Base-by-base conservation (phyloP, 768 basidiomycete genomes). In the Cubamyces sp. region DNA sequence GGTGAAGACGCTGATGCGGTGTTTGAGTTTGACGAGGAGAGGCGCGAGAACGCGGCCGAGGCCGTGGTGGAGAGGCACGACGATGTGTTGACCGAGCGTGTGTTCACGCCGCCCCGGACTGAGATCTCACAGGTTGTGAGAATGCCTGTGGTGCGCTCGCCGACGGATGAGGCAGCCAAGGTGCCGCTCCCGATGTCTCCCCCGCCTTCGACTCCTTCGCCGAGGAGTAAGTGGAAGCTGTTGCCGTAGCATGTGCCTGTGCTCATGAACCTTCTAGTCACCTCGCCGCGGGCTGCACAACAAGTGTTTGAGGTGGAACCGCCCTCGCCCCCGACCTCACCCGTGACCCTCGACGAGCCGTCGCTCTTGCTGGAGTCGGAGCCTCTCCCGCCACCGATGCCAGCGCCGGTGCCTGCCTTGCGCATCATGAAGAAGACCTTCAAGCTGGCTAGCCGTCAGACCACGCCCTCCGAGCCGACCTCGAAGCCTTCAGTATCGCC, bases 381-480 rank as follows among this genome's bases (percentile, higher is more conserved):
- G 23, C 54, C 50, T 26, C 53, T 50, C 9, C 59, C 61, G 6
- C 50, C 62, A 21, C 30, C 58, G n/a, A 55, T 64, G 37, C 52
- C 68, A 43, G 62, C 64, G 4, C 64, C 69, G 5, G 62, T 71
- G 9, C 74, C 72, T 4, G 72, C 71, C 14, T 64, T 73, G 14
- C 69, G 73, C 12, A 71, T 73, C 28, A 57, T 70, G 14, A 70
- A 72, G 61, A 75, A 74, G 61, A 67, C 71, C 5, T 69, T 67
- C 52, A 70, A 70, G 51, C 12, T 65, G 11, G 69, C 69, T 37
- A 62, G 68, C 18, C 69, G 54, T 16, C 39, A 39, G 42, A 45
- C 69, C 19, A 41, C 23, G 18, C 45, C 21, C 15, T 39, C 61
- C 3, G 48, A 40, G 7, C 15, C 23, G 25, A 48, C 18, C 12